These are phyloP conservation scores for Diatrype stigma DNA, from an alignment of 2,329 filamentous ascomycete species.

Conservation along the genomic window DNA sequence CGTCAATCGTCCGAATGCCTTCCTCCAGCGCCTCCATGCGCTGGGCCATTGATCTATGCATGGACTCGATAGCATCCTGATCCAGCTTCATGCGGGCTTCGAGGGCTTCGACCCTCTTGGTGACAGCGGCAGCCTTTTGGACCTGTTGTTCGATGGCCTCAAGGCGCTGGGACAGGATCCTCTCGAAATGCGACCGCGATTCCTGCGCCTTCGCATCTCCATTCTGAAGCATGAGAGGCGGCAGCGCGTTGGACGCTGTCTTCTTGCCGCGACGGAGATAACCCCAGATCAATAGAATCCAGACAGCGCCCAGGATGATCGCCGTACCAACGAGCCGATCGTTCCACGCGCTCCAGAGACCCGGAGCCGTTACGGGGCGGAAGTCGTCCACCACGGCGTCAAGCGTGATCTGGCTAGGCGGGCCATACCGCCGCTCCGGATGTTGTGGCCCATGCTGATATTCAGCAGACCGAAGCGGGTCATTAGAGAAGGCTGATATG, in stretches of 20 bases:
- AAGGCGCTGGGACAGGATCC: slow-evolving; percentile 9
- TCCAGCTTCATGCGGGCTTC: slow-evolving; percentile 21
- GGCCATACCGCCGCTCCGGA: no score
- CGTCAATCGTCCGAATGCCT: slow-evolving; percentile 19
- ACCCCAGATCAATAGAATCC: slow-evolving; percentile 7
- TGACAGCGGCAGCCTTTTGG: slow-evolving; percentile 18
- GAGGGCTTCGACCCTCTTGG: slow-evolving; percentile 18
- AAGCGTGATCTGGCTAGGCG: no score
- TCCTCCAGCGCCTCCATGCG: slow-evolving; percentile 21
- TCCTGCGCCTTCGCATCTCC: slow-evolving; percentile 8
- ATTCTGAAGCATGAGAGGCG: slow-evolving; percentile 4
- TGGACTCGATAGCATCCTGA: slow-evolving; percentile 19
- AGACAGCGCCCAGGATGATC: slow-evolving; percentile 8
- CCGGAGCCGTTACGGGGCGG: no score
- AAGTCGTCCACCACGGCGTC: no score
- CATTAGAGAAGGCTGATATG: background rate
- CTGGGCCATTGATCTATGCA: slow-evolving; percentile 16
- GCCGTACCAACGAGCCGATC: slow-evolving; percentile 7
- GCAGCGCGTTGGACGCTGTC: background rate
- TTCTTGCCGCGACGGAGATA: slow-evolving; percentile 7
- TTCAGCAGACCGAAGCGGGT: background rate
- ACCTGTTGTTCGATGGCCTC: slow-evolving; percentile 15
- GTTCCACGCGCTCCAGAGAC: background rate
- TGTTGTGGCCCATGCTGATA: no score
- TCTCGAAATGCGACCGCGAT: slow-evolving; percentile 13